Evolutionary conservation across 1,284 basidiomycete genomes (phyloP).

Genomic region (Ustilago vetiveriae): DNA sequence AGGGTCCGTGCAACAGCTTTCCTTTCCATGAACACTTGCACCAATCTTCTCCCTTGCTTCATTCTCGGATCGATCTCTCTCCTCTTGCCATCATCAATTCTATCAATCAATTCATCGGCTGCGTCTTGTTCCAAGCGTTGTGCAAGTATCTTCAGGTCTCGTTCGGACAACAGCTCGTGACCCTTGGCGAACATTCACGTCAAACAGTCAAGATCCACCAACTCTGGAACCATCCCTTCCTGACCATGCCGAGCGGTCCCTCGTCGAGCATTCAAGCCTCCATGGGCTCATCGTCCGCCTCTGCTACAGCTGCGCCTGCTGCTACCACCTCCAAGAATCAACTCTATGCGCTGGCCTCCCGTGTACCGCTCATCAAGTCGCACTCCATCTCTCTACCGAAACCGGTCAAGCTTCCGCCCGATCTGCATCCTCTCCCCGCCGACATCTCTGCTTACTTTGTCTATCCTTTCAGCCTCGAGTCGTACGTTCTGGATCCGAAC

Average conservation of each 20-base stretch:
- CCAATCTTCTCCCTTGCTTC: too few species aligned
- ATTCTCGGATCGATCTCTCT: too few species aligned
- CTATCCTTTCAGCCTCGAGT: slow-evolving; percentile 57
- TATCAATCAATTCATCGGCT: too few species aligned
- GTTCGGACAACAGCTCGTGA: too few species aligned
- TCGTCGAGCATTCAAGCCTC: not conserved
- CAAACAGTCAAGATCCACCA: too few species aligned
- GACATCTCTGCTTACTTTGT: slow-evolving; percentile 58
- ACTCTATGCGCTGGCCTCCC: slow-evolving; percentile 49
- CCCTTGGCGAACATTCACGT: too few species aligned
- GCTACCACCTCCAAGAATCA: slow-evolving; percentile 4
- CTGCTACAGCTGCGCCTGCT: not conserved
- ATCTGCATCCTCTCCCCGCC: slow-evolving; percentile 56
- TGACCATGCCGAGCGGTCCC: slow-evolving; percentile 9
- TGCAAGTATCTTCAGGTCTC: too few species aligned
- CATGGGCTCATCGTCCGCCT: not conserved
- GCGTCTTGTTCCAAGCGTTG: too few species aligned
- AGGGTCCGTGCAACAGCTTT: too few species aligned
- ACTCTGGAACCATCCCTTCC: too few species aligned
- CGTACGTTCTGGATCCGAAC: slow-evolving; percentile 49
- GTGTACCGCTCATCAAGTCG: slow-evolving; percentile 55
- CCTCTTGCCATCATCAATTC: too few species aligned
- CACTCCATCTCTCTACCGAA: slow-evolving; percentile 41
- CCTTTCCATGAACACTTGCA: too few species aligned
- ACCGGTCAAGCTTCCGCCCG: slow-evolving; percentile 28